Evolutionary conservation across 2,329 filamentous ascomycete genomes (phyloP).

Genomic region (Xylariaceae sp.): DNA sequence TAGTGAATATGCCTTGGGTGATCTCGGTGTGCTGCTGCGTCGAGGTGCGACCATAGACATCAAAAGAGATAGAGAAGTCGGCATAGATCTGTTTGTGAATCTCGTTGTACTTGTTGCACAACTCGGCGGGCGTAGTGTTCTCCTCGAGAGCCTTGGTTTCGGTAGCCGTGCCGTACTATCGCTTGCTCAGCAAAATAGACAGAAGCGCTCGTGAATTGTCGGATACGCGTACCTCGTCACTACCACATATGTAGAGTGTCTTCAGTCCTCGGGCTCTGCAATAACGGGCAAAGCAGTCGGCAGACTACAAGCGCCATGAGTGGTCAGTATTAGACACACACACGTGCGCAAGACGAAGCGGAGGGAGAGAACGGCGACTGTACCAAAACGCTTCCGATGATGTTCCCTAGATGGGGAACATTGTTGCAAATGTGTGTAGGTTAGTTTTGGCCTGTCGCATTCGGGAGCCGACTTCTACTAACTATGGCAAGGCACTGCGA

Average conservation of each 20-base stretch:
- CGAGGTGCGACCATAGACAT: slow-evolving; percentile 90
- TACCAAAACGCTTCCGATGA: slow-evolving; percentile 74
- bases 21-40: slow-evolving; percentile 87
- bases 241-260: slow-evolving; percentile 82
- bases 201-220: neutral
- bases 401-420: slow-evolving; percentile 81
- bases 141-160: slow-evolving; percentile 94
- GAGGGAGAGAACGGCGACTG: neutral
- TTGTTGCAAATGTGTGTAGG: slow-evolving; percentile 49
- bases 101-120: slow-evolving; percentile 89
- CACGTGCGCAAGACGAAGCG: neutral
- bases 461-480: neutral
- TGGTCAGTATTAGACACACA: slow-evolving; percentile 2
- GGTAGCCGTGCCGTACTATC: slow-evolving; percentile 79
- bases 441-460: neutral
- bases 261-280: slow-evolving; percentile 74
- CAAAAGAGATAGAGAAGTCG: slow-evolving; percentile 94
- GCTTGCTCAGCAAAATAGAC: neutral
- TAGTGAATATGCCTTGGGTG: slow-evolving; percentile 82
- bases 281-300: slow-evolving; percentile 81
- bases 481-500: slow-evolving; percentile 10
- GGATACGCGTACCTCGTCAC: slow-evolving; percentile 58
- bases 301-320: slow-evolving; percentile 39
- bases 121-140: slow-evolving; percentile 71
- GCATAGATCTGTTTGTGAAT: slow-evolving; percentile 89